A percentile compares a stretch with the other conserved stretches of the same genome.
Conservation (phyloP, 331 rosid species). For the Ulmus americana region DNA sequence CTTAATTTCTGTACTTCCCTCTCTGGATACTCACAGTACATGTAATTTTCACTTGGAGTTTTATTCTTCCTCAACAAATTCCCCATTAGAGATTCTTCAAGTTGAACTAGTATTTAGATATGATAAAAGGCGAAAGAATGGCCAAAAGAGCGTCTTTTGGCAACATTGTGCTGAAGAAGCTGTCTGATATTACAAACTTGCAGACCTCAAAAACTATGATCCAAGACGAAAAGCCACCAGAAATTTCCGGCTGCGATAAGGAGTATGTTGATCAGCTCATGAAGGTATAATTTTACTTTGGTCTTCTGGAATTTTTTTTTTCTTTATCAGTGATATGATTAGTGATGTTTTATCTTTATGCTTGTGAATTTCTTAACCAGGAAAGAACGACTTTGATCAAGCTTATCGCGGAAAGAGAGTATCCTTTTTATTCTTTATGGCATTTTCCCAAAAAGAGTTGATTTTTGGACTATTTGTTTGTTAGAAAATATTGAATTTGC, state of each 20-base stretch:
- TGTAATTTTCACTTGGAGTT: no score
- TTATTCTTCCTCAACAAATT: neutral
- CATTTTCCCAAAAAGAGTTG: neutral
- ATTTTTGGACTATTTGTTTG: neutral
- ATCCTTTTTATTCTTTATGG: constrained; percentile 31
- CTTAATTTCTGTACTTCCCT: neutral
- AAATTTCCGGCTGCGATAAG: constrained; percentile 18
- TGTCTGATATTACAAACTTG: constrained; percentile 69
- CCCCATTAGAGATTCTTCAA: constrained; percentile 10
- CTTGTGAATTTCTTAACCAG: constrained; percentile 37
- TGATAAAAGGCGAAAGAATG: constrained; percentile 38
- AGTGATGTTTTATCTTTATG: constrained; percentile 7
- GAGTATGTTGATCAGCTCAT: constrained; percentile 54
- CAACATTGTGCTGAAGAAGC: constrained; percentile 55
- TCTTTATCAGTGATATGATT: neutral
- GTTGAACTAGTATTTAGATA: neutral
- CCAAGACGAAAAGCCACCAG: constrained; percentile 30
- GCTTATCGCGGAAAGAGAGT: constrained; percentile 63
- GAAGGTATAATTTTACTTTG: constrained; percentile 32
- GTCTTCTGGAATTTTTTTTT: neutral
- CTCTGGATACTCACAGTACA: no score
- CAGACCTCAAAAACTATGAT: constrained; percentile 22
- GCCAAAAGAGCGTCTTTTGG: constrained; percentile 52
- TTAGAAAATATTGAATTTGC: neutral
- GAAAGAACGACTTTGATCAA: constrained; percentile 53